Evolutionary conservation across 345 rosid genomes (phyloP).

Genomic region (Eucalyptus paniculata): DNA sequence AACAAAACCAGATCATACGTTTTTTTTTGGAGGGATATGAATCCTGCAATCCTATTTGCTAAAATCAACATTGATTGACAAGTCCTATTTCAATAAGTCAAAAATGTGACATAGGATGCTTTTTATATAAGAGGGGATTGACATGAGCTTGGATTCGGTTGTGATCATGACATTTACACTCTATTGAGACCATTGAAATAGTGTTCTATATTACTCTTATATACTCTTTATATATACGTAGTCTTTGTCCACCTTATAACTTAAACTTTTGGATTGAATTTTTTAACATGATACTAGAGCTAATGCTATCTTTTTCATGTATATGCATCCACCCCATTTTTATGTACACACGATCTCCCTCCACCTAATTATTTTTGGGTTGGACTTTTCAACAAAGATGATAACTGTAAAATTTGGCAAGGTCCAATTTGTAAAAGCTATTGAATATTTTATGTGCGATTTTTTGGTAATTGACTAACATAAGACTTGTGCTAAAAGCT

Average conservation of each 20-base stretch:
- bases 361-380: background rate
- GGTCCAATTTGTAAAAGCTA: background rate
- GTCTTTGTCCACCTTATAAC: background rate
- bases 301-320: background rate
- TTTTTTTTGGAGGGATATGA: background rate
- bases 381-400: background rate
- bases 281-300: background rate
- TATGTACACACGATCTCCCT: background rate
- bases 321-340: background rate
- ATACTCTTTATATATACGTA: background rate
- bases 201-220: background rate
- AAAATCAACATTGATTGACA: background rate
- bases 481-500: background rate
- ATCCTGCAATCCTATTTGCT: background rate
- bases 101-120: background rate
- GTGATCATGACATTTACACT: background rate
- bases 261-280: background rate
- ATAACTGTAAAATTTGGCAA: background rate
- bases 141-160: background rate
- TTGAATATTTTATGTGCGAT: background rate
- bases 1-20: background rate
- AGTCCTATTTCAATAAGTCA: background rate
- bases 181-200: background rate
- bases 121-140: background rate
- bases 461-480: background rate